Percentiles rank a stretch among this genome's conserved stretches.
phyloP scores from a whole-genome alignment of 1,284 basidiomycete species.

The Ustilago xerochloae region DNA sequence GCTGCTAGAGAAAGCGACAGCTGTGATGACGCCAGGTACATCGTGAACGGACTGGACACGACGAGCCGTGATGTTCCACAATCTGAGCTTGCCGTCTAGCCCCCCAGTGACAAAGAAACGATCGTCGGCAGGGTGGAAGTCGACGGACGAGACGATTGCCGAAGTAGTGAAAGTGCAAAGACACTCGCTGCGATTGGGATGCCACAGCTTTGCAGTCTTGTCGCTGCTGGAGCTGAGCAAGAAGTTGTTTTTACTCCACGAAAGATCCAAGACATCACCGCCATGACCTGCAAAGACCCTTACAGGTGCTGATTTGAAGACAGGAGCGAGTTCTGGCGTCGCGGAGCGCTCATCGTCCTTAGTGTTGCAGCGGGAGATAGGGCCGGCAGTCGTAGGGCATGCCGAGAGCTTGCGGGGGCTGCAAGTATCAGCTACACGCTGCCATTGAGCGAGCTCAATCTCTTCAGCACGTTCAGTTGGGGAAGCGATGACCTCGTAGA shows the following conservation, averaged over 20 bases:
- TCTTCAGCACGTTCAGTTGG: conserved; percentile 38
- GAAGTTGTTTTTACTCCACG: conserved; percentile 70
- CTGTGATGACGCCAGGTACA: conserved; percentile 68
- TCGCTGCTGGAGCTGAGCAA: conserved; percentile 69
- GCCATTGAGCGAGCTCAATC: conserved; percentile 20
- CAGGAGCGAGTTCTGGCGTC: conserved; percentile 25
- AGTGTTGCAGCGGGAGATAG: background rate
- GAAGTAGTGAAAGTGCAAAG: conserved; percentile 68
- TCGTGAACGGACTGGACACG: conserved; percentile 52
- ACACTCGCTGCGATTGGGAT: conserved; percentile 65
- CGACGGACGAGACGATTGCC: conserved; percentile 68
- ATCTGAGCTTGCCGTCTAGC: conserved; percentile 68
- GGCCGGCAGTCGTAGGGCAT: background rate
- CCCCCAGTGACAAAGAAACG: conserved; percentile 69
- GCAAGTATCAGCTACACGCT: conserved; percentile 2
- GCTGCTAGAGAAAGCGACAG: conserved; percentile 66
- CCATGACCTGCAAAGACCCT: conserved; percentile 65
- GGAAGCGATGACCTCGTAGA: conserved; percentile 50
- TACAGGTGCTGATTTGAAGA: conserved; percentile 58
- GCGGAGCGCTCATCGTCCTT: background rate
- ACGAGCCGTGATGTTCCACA: conserved; percentile 66
- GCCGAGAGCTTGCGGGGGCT: background rate
- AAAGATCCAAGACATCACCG: conserved; percentile 68
- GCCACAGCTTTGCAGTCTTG: conserved; percentile 69
- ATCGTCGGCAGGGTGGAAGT: conserved; percentile 68